Evolutionary conservation across 192 early-diverging fungal genomes (phyloP), one percentile per base, ranked within the genome.

Genomic region (Umbelopsis ramanniana): DNA sequence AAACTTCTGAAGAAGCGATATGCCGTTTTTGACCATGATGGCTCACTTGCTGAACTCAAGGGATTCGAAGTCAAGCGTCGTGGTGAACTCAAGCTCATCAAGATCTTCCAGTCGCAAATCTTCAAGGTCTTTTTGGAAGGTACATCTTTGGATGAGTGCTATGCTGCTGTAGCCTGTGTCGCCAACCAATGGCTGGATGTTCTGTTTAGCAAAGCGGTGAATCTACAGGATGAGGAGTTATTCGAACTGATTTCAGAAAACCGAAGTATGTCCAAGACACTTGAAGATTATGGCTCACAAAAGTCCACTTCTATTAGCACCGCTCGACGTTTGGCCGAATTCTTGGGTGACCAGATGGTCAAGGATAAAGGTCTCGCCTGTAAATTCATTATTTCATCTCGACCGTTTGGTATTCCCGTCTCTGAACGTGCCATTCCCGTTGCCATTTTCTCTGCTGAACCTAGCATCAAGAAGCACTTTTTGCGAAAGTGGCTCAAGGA

Each of bases 61-160:
- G 98, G 98, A 33, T 99, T 99, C 72, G 98, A 99, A 82, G 89
- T 99, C 67, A 99, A 99, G 81, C 93, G 98, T 24, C 93, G 98
- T 70, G 98, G 98, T 66, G 98, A 99, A 80, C 88, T 99, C 26
- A 97, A 98, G 77, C 83, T 99, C 29, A 96, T 99, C 85, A 99
- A 99, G 79, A 94, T 94, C 72, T 99, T 99, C 81, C 98, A 99
- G 81, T 91, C 90, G 33, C 89, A 92, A 57, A 90, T 99, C 72
- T 99, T 99, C 84, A 89, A 90, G 55, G 92, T 95, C 35, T 99
- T 98, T 74, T 79, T 99, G 69, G 89, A 96, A 63, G 98, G 98
- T 11, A 69, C 70, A 4, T 93, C 93, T 3, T 79, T 98, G 21
- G 87, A 90, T 48, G 92, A 94, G 76, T 98, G 98, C 79, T 99